These are phyloP conservation scores for Moesziomyces sp. DNA, from an alignment of 1,284 basidiomycete species.

Conservation along the genomic window DNA sequence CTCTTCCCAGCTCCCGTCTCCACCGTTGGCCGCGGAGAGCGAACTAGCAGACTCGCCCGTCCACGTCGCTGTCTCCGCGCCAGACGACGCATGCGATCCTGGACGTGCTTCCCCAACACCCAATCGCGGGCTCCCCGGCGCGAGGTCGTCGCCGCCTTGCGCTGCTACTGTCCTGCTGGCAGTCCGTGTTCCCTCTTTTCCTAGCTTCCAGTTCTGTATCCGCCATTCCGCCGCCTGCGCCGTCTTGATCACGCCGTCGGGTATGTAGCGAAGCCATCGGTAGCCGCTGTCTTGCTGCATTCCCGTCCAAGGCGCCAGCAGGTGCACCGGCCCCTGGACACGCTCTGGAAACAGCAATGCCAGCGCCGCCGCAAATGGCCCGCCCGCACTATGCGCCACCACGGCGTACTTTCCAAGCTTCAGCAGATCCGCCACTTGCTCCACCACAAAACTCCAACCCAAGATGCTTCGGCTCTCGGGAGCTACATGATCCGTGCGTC, in stretches of 20 bases:
- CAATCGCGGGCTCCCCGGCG: neutral
- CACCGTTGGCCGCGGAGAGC: neutral
- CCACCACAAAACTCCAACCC: constrained; percentile 89
- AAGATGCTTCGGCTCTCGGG: constrained; percentile 79
- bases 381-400: constrained; percentile 95
- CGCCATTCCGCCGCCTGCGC: constrained; percentile 98
- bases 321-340: constrained; percentile 83
- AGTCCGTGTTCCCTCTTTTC: constrained; percentile 72
- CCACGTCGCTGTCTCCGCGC: too few relatives aligned
- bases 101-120: neutral
- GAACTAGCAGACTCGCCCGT: too few relatives aligned
- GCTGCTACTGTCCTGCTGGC: constrained; percentile 1
- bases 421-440: constrained; percentile 85
- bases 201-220: constrained; percentile 93
- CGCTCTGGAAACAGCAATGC: constrained; percentile 79
- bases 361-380: constrained; percentile 90
- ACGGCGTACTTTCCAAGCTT: constrained; percentile 83
- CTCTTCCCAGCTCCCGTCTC: constrained; percentile 4
- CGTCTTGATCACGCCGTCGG: constrained; percentile 89
- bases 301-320: constrained; percentile 96
- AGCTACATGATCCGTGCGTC: constrained; percentile 79
- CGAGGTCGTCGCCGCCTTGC: constrained; percentile 5
- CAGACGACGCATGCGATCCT: neutral
- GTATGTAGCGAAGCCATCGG: constrained; percentile 96
- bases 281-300: constrained; percentile 84